These are phyloP conservation scores for Talaromyces albobiverticillius DNA, from an alignment of 2,329 filamentous ascomycete genomes.

Conservation along the genomic window DNA sequence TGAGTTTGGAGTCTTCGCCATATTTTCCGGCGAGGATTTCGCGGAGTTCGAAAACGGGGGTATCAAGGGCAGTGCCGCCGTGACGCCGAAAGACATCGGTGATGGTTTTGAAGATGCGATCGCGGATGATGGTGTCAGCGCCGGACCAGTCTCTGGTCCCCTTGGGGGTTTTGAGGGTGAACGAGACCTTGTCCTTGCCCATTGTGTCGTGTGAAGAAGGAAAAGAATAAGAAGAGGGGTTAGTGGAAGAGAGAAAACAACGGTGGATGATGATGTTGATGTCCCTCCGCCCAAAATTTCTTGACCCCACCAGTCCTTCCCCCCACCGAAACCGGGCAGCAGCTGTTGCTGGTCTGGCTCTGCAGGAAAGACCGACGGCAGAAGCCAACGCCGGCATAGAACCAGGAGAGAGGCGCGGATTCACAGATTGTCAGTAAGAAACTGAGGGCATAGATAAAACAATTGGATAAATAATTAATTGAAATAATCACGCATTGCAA, in stretches of 20 bases:
- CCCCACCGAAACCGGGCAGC: conserved; percentile 18
- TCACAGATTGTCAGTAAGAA: too few species aligned
- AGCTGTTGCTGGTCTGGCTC: conserved; percentile 26
- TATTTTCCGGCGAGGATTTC: conserved; percentile 88
- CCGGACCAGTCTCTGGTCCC: conserved; percentile 86
- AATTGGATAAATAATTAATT: too few species aligned
- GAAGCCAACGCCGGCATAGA: conserved; percentile 29
- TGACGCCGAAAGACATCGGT: conserved; percentile 79
- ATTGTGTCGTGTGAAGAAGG: conserved; percentile 12
- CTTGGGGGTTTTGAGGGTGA: conserved; percentile 84
- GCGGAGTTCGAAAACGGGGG: conserved; percentile 78
- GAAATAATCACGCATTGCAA: too few species aligned
- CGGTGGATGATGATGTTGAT: conserved; percentile 9
- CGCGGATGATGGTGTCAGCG: conserved; percentile 74
- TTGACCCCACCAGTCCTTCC: conserved; percentile 14
- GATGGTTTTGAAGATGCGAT: conserved; percentile 75
- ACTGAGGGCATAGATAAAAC: too few species aligned
- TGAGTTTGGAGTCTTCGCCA: conserved; percentile 88
- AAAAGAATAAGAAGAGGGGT: conserved; percentile 4
- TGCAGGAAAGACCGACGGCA: conserved; percentile 23
- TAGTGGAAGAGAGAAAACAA: conserved; percentile 16
- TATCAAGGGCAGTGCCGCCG: conserved; percentile 76
- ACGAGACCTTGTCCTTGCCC: conserved; percentile 33
- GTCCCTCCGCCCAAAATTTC: conserved; percentile 13
- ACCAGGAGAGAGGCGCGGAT: too few species aligned